phyloP scores from a whole-genome alignment of 169 alveolate species.

The Miamiensis avidus region DNA sequence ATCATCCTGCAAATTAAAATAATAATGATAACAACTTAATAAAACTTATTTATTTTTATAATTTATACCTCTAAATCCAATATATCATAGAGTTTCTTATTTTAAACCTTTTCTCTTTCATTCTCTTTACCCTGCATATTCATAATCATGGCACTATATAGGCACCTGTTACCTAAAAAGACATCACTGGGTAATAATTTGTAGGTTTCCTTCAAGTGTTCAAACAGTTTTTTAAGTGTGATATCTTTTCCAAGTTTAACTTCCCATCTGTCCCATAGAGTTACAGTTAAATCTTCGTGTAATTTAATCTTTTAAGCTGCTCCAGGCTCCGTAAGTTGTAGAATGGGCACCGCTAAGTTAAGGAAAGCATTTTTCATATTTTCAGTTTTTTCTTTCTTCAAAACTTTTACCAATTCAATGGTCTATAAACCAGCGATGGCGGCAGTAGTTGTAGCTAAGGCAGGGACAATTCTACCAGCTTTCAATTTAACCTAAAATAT shows the following conservation, averaged over 20 bases:
- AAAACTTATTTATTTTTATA: background rate
- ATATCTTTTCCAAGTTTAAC: constrained; percentile 30
- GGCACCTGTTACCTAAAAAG: constrained; percentile 60
- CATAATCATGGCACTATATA: constrained; percentile 41
- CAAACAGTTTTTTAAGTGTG: constrained; percentile 56
- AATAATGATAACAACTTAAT: background rate
- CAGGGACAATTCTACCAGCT: constrained; percentile 89
- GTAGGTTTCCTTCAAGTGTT: constrained; percentile 43
- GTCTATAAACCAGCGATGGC: constrained; percentile 83
- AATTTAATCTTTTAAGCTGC: constrained; percentile 57
- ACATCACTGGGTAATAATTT: constrained; percentile 62
- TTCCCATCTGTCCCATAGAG: constrained; percentile 87
- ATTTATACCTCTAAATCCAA: constrained; percentile 14
- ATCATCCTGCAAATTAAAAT: background rate
- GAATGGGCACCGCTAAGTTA: constrained; percentile 80
- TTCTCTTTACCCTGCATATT: constrained; percentile 5
- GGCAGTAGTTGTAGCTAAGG: constrained; percentile 90
- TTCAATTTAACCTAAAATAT: constrained; percentile 71
- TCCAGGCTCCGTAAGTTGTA: constrained; percentile 83
- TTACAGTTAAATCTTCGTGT: constrained; percentile 57
- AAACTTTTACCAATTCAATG: constrained; percentile 68
- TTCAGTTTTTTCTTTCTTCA: constrained; percentile 24
- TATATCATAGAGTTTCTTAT: background rate
- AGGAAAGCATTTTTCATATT: constrained; percentile 65
- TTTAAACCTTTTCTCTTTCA: constrained; percentile 16